Evolutionary conservation across 352 stramenopile genomes (phyloP).

Genomic region (Ophiocytium majus): DNA sequence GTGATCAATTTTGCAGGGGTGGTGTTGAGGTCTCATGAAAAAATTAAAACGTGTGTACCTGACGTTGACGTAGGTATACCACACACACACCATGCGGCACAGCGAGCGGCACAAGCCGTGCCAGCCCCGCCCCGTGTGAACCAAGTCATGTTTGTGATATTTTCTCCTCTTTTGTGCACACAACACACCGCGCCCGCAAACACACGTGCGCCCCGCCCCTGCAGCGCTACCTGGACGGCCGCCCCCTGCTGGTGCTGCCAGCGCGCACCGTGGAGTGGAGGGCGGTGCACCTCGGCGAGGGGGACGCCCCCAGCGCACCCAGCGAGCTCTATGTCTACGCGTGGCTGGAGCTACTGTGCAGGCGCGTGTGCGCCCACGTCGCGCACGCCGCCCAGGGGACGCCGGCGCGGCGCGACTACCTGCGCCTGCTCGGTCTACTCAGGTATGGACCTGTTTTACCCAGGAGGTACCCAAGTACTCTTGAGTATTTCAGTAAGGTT

Average conservation of each 20-base stretch:
- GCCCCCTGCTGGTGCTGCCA: conserved; percentile 36
- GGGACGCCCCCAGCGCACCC: not conserved
- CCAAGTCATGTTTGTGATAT: too few relatives aligned
- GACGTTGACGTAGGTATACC: too few relatives aligned
- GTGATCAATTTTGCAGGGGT: too few relatives aligned
- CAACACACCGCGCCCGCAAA: conserved; percentile 32
- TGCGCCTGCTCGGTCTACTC: conserved; percentile 41
- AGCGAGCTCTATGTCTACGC: conserved; percentile 45
- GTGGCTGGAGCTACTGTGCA: conserved; percentile 47
- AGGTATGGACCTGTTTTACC: too few relatives aligned
- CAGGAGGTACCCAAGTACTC: too few relatives aligned
- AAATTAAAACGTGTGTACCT: too few relatives aligned
- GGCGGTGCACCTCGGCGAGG: conserved; percentile 24
- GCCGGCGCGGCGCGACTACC: conserved; percentile 32
- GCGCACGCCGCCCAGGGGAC: not conserved
- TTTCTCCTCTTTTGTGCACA: too few relatives aligned
- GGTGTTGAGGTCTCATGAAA: too few relatives aligned
- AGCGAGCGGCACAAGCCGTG: too few relatives aligned
- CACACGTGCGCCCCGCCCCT: conserved; percentile 25
- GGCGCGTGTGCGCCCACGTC: conserved; percentile 35
- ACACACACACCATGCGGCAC: conserved; percentile 35
- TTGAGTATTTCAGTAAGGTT: too few relatives aligned
- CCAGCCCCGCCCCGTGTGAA: too few relatives aligned
- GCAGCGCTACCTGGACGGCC: conserved; percentile 35
- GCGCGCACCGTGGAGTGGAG: conserved; percentile 45